These are phyloP conservation scores for Zasmidium angulare DNA, from an alignment of 2,329 filamentous ascomycete genomes.

Conservation along the genomic window DNA sequence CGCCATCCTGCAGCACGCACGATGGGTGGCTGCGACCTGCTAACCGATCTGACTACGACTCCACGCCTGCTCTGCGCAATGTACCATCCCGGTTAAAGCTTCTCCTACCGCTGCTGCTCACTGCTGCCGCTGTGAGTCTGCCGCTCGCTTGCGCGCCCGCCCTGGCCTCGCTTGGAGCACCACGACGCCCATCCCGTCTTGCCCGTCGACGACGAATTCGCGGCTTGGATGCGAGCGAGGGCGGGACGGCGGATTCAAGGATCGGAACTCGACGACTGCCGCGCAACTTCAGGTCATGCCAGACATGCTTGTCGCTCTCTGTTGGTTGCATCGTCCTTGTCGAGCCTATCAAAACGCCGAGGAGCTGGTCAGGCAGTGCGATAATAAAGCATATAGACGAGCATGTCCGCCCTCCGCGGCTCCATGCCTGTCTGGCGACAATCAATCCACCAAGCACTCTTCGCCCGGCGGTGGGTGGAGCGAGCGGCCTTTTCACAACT, in stretches of 20 bases:
- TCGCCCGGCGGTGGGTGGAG: background rate
- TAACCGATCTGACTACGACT: background rate
- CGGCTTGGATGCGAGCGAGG: too few relatives aligned
- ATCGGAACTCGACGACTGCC: background rate
- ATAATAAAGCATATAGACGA: conserved; percentile 6
- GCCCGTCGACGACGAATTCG: too few relatives aligned
- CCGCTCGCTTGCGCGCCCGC: background rate
- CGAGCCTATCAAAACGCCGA: background rate
- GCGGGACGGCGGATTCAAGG: too few relatives aligned
- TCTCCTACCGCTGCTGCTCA: background rate
- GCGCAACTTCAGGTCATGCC: background rate
- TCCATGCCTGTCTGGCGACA: background rate
- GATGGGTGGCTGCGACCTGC: background rate
- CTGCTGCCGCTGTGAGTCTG: background rate
- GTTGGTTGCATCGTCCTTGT: background rate
- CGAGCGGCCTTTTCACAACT: background rate
- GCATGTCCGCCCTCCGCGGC: conserved; percentile 1
- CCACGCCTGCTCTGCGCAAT: background rate
- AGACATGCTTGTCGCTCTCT: background rate
- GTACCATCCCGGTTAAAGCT: background rate
- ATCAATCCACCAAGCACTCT: background rate
- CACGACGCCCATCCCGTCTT: too few relatives aligned
- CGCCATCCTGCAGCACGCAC: background rate
- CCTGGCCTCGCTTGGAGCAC: too few relatives aligned
- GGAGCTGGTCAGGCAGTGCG: background rate